These are phyloP conservation scores for Cymodocea nodosa DNA, from an alignment of 116 monocot genomes.

Conservation along the genomic window DNA sequence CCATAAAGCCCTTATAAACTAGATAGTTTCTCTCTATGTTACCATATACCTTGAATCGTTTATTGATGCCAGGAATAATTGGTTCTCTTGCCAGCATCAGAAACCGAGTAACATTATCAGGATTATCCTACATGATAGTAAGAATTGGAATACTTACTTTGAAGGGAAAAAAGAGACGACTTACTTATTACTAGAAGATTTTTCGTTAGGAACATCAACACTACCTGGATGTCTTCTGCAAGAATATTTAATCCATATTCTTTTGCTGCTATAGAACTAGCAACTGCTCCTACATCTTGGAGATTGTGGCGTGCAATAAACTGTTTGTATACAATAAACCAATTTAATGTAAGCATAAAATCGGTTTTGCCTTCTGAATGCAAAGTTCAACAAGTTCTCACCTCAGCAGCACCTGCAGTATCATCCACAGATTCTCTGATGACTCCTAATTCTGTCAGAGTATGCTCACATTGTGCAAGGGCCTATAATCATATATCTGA, in stretches of 20 bases:
- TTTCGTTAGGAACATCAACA: neutral
- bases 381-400: constrained; percentile 8
- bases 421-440: constrained; percentile 91
- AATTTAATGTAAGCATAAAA: too few relatives aligned
- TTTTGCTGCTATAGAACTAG: constrained; percentile 76
- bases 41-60: constrained; percentile 10
- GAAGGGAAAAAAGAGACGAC: too few relatives aligned
- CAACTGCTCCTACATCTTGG: constrained; percentile 82
- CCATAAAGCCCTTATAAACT: neutral
- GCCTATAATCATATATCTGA: constrained; percentile 28
- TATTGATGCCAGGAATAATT: constrained; percentile 58
- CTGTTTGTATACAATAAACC: constrained; percentile 16
- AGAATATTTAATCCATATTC: constrained; percentile 79
- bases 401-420: constrained; percentile 91
- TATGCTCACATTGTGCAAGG: constrained; percentile 90
- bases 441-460: constrained; percentile 56
- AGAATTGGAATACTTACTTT: too few relatives aligned
- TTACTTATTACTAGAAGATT: too few relatives aligned
- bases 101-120: constrained; percentile 87
- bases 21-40: constrained; percentile 33
- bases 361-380: too few relatives aligned
- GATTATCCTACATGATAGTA: constrained; percentile 45
- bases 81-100: constrained; percentile 95
- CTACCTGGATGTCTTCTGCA: constrained; percentile 75
- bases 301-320: constrained; percentile 55